Base-by-base conservation (phyloP, 2,329 filamentous ascomycete species). In the Lasiodiplodia gonubiensis region DNA sequence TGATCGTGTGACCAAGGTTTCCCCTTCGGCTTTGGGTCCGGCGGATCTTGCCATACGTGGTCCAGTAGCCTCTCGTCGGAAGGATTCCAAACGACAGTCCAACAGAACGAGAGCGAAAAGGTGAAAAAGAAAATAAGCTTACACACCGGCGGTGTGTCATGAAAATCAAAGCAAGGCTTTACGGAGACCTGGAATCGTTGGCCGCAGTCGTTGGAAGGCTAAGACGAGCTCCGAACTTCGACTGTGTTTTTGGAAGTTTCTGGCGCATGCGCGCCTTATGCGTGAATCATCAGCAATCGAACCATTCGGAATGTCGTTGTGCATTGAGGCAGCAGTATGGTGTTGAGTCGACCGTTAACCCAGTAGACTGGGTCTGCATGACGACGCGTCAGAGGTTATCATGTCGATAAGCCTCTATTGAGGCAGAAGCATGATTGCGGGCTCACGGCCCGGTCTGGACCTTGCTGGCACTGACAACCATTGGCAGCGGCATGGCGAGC, bases 1-100 rank as follows among this genome's bases (percentile, higher is more conserved):
- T 63, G 59, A 63, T 63, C 59, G 27, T 52, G 59, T 63, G 59
- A 63, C 49, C 59, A 63, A 37, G 27, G 14, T 25, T 23, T 27
- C 21, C 21, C 27, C 12, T 18, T 49, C 42, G 59, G 59, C n/a
- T 30, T 49, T 30, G 59, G 46, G 23, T 33, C 14, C 53, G 59
- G 42, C 30, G 59, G 46, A 51, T 61, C 57, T 25, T 49, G 27
- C 25, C 42, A 49, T 61, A 51, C 59, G 59, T 51, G 42, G 59
- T 21, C 27, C 42, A 35, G 46, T 37, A 30, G 37, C 11, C 18
- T 8, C n/a, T 37, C 39, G 11, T 21, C 18, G 10, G 25, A n/a
- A 35, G 21, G 53, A 30, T 23, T 23, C 23, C 30, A 35, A 7
- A 35, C 21, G 57, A 37, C 8, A 35, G 10, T 37, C 11, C 27